A percentile compares a stretch with the other conserved stretches of the same genome.
phyloP scores from a whole-genome alignment of 2,329 filamentous ascomycete species.

The Drechslera avenae region DNA sequence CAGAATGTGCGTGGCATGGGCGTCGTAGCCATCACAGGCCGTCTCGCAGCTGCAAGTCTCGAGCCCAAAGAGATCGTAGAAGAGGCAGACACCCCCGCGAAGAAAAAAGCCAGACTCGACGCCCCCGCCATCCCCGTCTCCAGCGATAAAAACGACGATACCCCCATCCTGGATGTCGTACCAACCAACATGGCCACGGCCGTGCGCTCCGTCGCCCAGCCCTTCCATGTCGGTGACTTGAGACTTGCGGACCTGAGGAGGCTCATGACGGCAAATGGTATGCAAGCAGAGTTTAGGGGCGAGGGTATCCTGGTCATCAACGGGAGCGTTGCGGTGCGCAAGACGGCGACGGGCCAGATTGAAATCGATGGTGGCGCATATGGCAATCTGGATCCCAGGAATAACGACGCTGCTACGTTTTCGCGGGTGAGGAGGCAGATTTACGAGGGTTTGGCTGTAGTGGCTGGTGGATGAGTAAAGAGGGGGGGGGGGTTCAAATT shows the following conservation, averaged over 20 bases:
- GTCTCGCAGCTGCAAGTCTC: constrained; percentile 59
- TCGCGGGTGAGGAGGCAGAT: constrained; percentile 88
- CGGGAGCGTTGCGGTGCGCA: constrained; percentile 83
- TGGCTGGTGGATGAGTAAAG: constrained; percentile 65
- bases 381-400: constrained; percentile 47
- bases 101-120: constrained; percentile 58
- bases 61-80: constrained; percentile 41
- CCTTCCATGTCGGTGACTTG: constrained; percentile 92
- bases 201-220: constrained; percentile 77
- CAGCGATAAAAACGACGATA: constrained; percentile 53
- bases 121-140: constrained; percentile 52
- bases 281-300: constrained; percentile 89
- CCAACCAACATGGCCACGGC: constrained; percentile 69
- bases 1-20: constrained; percentile 89
- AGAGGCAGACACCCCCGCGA: constrained; percentile 52
- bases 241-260: constrained; percentile 85
- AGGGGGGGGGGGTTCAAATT: neutral
- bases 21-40: constrained; percentile 89
- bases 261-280: constrained; percentile 76
- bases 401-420: constrained; percentile 68
- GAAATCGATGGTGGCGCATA: constrained; percentile 71
- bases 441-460: constrained; percentile 91
- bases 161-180: constrained; percentile 64
- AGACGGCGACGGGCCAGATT: constrained; percentile 83
- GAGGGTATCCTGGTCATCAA: constrained; percentile 92